These are phyloP conservation scores for Backusella australiensis DNA, from an alignment of 192 early-diverging fungal species.

Conservation along the genomic window DNA sequence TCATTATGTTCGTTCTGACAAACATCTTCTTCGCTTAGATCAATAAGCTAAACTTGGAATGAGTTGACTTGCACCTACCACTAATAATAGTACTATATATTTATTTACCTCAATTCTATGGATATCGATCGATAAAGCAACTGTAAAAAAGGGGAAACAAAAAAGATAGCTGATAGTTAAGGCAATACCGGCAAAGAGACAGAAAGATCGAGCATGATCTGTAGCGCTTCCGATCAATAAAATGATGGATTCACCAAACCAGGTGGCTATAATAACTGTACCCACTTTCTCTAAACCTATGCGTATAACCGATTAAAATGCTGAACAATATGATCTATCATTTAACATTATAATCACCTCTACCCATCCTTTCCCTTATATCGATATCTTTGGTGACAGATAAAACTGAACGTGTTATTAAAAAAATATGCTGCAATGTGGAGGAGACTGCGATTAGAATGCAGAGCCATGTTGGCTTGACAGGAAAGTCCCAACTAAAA, in stretches of 20 bases:
- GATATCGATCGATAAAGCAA: slow-evolving; percentile 78
- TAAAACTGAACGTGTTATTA: slow-evolving; percentile 68
- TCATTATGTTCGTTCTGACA: neutral
- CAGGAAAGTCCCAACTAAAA: slow-evolving; percentile 53
- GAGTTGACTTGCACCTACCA: neutral
- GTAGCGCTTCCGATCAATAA: slow-evolving; percentile 58
- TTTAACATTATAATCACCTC: slow-evolving; percentile 38
- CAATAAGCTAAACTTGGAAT: slow-evolving; percentile 19
- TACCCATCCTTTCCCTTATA: slow-evolving; percentile 68
- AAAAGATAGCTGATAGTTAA: slow-evolving; percentile 73
- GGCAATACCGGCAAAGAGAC: slow-evolving; percentile 61
- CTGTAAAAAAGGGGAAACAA: slow-evolving; percentile 77
- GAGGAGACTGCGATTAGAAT: slow-evolving; percentile 66
- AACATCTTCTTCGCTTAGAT: slow-evolving; percentile 19
- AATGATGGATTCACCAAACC: slow-evolving; percentile 54
- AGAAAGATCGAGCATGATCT: slow-evolving; percentile 70
- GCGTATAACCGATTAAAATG: neutral
- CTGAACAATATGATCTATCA: neutral
- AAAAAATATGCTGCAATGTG: slow-evolving; percentile 73
- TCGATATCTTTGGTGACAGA: slow-evolving; percentile 61
- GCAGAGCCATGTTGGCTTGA: slow-evolving; percentile 62
- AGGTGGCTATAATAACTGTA: slow-evolving; percentile 54
- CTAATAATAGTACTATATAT: neutral
- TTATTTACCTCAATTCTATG: slow-evolving; percentile 62
- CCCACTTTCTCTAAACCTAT: slow-evolving; percentile 65